Conservation (phyloP, 345 rosid species). For the Hibiscus trionum region DNA sequence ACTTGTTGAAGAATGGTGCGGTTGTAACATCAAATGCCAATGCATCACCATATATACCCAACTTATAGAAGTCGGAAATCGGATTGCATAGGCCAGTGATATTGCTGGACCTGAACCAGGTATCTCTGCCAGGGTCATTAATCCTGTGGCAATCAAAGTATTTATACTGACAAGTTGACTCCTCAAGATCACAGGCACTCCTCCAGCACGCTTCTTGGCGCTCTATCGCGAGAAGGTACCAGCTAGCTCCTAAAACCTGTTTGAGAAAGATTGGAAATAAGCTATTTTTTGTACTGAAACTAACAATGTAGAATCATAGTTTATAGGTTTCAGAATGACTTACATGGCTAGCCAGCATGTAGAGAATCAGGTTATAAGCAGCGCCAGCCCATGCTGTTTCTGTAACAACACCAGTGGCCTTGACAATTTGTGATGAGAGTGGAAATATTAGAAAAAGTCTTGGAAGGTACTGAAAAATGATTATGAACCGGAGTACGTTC, state of each 20-base stretch:
- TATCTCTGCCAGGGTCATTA: constrained; percentile 28
- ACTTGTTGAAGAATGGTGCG: constrained; percentile 51
- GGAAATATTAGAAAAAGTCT: constrained; percentile 66
- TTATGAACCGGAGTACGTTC: constrained; percentile 70
- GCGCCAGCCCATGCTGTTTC: constrained; percentile 98
- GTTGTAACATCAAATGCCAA: constrained; percentile 45
- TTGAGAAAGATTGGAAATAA: neutral
- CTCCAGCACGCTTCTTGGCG: constrained; percentile 87
- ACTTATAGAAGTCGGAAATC: constrained; percentile 32
- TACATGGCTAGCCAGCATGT: constrained; percentile 98
- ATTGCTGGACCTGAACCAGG: constrained; percentile 67
- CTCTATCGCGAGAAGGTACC: constrained; percentile 86
- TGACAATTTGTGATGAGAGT: constrained; percentile 67
- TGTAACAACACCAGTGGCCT: constrained; percentile 81
- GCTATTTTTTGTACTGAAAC: neutral
- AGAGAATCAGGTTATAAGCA: constrained; percentile 84
- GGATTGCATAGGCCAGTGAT: constrained; percentile 51
- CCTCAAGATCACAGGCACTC: constrained; percentile 47
- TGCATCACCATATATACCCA: constrained; percentile 77
- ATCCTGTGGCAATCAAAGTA: constrained; percentile 60
- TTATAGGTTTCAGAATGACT: constrained; percentile 18
- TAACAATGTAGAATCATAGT: neutral
- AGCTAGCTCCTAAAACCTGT: constrained; percentile 93
- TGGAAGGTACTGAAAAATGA: constrained; percentile 77
- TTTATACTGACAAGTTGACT: constrained; percentile 37